Evolutionary conservation across 2,329 filamentous ascomycete genomes (phyloP).

Genomic region (Sarocladium brachiariae): DNA sequence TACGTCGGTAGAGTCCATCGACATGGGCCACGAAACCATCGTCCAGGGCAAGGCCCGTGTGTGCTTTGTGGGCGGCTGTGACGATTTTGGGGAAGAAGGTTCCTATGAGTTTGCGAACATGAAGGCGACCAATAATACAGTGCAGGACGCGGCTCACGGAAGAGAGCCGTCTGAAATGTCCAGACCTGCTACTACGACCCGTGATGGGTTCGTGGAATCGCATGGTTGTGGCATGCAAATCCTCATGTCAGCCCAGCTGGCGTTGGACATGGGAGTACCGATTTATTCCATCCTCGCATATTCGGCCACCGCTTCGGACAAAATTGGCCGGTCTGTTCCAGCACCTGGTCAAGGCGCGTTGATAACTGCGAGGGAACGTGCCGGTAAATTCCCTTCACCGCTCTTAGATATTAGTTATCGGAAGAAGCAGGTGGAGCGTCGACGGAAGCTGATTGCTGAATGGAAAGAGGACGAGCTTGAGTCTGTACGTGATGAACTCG

Average conservation of each 20-base stretch:
- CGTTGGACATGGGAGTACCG: neutral
- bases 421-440: slow-evolving; percentile 79
- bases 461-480: slow-evolving; percentile 95
- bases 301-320: slow-evolving; percentile 77
- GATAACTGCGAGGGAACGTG: slow-evolving; percentile 85
- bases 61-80: neutral
- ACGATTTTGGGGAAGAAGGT: slow-evolving; percentile 32
- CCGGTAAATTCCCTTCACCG: slow-evolving; percentile 88
- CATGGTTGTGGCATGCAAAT: neutral
- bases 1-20: slow-evolving; percentile 92
- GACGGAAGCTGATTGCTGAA: slow-evolving; percentile 24
- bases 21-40: slow-evolving; percentile 88
- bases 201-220: neutral
- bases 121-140: neutral
- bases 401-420: slow-evolving; percentile 97
- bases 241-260: neutral
- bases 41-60: neutral
- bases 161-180: neutral
- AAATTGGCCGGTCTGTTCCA: slow-evolving; percentile 96
- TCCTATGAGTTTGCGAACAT: neutral
- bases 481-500: slow-evolving; percentile 86
- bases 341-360: slow-evolving; percentile 95
- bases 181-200: neutral
- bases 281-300: neutral
- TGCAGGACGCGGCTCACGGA: neutral